Evolutionary conservation across 192 early-diverging fungal species (phyloP), one percentile per base, ranked within the genome.

Genomic region (Linderina pennispora): DNA sequence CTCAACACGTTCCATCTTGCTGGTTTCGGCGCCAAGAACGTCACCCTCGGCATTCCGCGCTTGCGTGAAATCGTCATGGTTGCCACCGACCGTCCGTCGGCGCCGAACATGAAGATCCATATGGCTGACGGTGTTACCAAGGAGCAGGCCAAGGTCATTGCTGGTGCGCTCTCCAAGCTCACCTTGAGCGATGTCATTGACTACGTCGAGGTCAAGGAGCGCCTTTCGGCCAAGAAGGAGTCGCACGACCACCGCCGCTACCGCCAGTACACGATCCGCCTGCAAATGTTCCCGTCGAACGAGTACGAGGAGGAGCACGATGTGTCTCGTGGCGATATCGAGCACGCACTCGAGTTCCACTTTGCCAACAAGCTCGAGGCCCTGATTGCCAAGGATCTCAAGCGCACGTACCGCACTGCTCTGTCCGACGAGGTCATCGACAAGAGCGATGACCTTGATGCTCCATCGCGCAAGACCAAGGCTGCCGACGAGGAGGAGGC

Each of bases 1-100:
- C 79, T 99, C 24, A 99, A 99, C 76, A 99, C 97, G 42, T 99
- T 99, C 89, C 97, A 99, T 78, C 90, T 97, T 74, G 90, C 90
- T 34, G 90, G 90, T 23, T 91, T 86, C 48, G 94, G 93, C 69
- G 93, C 92, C 49, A 92, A 91, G 62, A 99, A 99, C 81, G 97
- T 99, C 19, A 99, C 97, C 3, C 81, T 99, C 31, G 97, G 97
- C 83, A 98, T 99, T 48, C 97, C 97, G 31, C 94, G 97, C 81
- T 73, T 99, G 45, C 89, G 94, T 59, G 97, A 99, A 78, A 95
- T 99, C 53, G 87, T 99, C 67, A 99, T 99, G 95, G 96, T 93
- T 4, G 97, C 94, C 5, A 92, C 92, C 9, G 75, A 77, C 25
- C 71, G 77, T 19, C 88, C 94, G 48, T 85, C 93, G 54, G 97